These are phyloP conservation scores for Blastomyces gilchristii DNA, from an alignment of 2,329 filamentous ascomycete species.

Conservation along the genomic window DNA sequence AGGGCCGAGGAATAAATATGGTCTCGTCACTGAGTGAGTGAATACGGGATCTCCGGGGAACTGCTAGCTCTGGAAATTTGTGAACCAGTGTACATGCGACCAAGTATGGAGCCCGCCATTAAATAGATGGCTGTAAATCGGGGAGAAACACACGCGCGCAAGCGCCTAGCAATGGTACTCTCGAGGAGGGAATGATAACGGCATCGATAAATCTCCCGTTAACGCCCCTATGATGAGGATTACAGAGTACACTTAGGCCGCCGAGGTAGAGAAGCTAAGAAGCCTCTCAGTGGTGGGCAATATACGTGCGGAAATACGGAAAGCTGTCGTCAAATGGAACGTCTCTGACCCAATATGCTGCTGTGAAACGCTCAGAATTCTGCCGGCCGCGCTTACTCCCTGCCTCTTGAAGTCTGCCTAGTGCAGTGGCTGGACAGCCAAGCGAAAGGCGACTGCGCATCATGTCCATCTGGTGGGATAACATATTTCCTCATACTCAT, in stretches of 20 bases:
- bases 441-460: neutral
- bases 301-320: too few relatives aligned
- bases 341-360: neutral
- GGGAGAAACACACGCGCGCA: neutral
- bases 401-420: neutral
- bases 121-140: neutral
- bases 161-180: neutral
- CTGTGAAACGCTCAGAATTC: neutral
- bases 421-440: neutral
- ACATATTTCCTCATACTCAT: conserved; percentile 16
- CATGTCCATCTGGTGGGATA: neutral
- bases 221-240: too few relatives aligned
- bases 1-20: neutral
- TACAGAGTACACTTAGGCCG: too few relatives aligned
- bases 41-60: neutral
- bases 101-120: neutral
- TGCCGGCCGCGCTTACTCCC: too few relatives aligned
- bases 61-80: neutral
- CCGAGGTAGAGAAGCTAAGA: neutral
- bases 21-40: neutral
- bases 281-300: neutral
- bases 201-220: neutral
- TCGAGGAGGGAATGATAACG: neutral
- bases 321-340: too few relatives aligned
- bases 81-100: neutral